Evolutionary conservation across 192 early-diverging fungal genomes (phyloP).

Genomic region (Linnemannia exigua): DNA sequence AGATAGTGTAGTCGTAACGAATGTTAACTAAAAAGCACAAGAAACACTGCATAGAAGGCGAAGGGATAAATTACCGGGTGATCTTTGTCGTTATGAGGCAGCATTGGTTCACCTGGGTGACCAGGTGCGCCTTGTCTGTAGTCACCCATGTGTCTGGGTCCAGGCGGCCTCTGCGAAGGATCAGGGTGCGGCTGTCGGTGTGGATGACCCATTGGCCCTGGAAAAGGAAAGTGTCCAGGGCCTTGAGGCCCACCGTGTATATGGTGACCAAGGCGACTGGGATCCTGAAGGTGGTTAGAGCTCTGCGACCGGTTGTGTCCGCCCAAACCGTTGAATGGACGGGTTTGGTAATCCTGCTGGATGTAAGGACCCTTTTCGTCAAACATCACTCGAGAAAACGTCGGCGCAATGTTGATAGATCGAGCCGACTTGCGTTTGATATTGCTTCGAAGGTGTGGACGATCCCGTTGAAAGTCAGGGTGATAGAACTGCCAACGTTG

Average conservation of each 20-base stretch:
- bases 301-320: slow-evolving; percentile 23
- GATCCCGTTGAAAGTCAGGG: slow-evolving; percentile 83
- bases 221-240: slow-evolving; percentile 2
- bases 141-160: background rate
- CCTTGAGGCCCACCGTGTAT: slow-evolving; percentile 18
- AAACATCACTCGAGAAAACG: slow-evolving; percentile 48
- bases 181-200: slow-evolving; percentile 30
- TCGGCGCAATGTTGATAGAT: slow-evolving; percentile 40
- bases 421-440: slow-evolving; percentile 76
- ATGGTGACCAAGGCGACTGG: slow-evolving; percentile 7
- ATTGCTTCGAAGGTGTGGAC: slow-evolving; percentile 73
- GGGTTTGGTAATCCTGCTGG: slow-evolving; percentile 31
- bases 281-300: slow-evolving; percentile 24
- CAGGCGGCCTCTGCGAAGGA: slow-evolving; percentile 4
- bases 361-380: slow-evolving; percentile 52
- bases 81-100: slow-evolving; percentile 29
- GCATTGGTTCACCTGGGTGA: slow-evolving; percentile 13
- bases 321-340: slow-evolving; percentile 24
- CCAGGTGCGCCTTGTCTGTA: slow-evolving; percentile 19
- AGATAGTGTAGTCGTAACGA: background rate
- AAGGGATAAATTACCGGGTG: background rate
- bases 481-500: slow-evolving; percentile 94
- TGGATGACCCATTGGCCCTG: slow-evolving; percentile 20
- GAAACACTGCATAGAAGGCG: background rate
- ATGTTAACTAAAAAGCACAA: background rate